Evolutionary conservation across 495 filamentous ascomycete genomes (phyloP).

Genomic region (Viridothelium virens): DNA sequence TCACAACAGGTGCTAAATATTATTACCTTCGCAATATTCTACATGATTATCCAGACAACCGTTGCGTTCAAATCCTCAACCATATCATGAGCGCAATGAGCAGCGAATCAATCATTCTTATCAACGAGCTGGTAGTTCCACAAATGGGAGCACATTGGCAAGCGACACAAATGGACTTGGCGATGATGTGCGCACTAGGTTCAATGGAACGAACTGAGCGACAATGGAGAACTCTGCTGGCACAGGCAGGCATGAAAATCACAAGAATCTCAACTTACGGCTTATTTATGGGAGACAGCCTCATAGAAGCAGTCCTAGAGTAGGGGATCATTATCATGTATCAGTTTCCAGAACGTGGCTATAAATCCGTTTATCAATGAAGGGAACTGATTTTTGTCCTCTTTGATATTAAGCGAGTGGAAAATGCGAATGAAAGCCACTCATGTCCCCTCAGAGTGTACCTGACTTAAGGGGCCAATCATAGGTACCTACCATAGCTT

Average conservation of each 20-base stretch:
- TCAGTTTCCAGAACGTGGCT: too few relatives aligned
- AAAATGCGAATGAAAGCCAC: too few relatives aligned
- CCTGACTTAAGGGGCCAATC: too few relatives aligned
- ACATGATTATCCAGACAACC: conserved; percentile 23
- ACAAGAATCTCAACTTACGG: not conserved
- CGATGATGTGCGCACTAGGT: not conserved
- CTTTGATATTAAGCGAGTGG: too few relatives aligned
- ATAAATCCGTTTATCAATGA: too few relatives aligned
- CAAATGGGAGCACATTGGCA: not conserved
- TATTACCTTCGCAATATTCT: conserved; percentile 27
- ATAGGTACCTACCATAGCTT: too few relatives aligned
- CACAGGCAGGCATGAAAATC: not conserved
- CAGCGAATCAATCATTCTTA: not conserved
- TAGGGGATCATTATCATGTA: too few relatives aligned
- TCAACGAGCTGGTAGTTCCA: not conserved
- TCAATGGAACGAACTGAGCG: not conserved
- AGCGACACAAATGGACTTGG: conserved; percentile 5
- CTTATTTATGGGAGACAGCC: too few relatives aligned
- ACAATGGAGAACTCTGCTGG: conserved; percentile 3
- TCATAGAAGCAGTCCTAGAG: too few relatives aligned
- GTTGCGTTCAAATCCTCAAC: conserved; percentile 13
- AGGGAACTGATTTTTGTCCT: too few relatives aligned
- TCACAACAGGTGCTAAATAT: conserved; percentile 28
- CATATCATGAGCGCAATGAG: conserved; percentile 18
- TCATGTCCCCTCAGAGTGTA: too few relatives aligned